Conservation (phyloP, 495 filamentous ascomycete genomes). For the Xylaria acuta region DNA sequence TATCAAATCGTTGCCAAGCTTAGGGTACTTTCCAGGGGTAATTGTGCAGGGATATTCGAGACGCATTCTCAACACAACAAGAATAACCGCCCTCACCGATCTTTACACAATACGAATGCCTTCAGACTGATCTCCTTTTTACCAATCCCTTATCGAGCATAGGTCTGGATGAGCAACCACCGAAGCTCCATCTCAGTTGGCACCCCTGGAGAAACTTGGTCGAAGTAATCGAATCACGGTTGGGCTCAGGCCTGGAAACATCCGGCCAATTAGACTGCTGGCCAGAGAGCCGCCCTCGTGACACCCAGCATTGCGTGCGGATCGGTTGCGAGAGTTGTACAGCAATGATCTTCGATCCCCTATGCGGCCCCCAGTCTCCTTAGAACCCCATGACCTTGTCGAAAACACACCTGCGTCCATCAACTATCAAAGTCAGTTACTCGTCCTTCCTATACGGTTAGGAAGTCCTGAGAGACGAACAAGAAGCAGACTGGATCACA, state of each 20-base stretch:
- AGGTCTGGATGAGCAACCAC: slow-evolving; percentile 11
- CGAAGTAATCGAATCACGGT: neutral
- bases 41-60: slow-evolving; percentile 46
- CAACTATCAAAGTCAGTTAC: neutral
- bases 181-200: slow-evolving; percentile 8
- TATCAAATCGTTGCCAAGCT: slow-evolving; percentile 27
- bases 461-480: slow-evolving; percentile 4
- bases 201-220: neutral
- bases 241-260: neutral
- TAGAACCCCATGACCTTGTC: slow-evolving; percentile 16
- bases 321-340: neutral
- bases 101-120: slow-evolving; percentile 37
- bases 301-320: neutral
- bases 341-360: slow-evolving; percentile 16
- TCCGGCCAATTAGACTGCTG: slow-evolving; percentile 15
- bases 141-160: slow-evolving; percentile 29
- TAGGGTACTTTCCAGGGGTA: slow-evolving; percentile 33
- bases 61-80: slow-evolving; percentile 52
- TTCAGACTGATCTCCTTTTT: slow-evolving; percentile 35
- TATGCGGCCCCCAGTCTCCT: slow-evolving; percentile 8
- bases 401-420: neutral
- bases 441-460: neutral
- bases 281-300: slow-evolving; percentile 1
- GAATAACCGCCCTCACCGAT: slow-evolving; percentile 40
- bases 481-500: slow-evolving; percentile 20